Conservation (phyloP, 805 yeast genomes). For the Kockiozyma suomiensis region DNA sequence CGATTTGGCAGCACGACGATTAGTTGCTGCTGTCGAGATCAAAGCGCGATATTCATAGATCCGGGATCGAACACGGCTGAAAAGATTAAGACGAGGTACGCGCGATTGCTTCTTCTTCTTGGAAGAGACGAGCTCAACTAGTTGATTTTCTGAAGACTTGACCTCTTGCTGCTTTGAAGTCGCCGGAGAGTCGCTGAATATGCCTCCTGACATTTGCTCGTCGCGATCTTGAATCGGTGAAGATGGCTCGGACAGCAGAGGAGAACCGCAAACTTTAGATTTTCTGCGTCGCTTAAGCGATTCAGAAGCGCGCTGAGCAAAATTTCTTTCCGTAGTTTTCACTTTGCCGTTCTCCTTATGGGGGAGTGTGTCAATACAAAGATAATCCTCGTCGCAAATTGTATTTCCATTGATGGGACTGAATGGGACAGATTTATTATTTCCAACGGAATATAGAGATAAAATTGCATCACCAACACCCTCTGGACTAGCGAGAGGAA, state of each 20-base stretch:
- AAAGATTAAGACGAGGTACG: neutral
- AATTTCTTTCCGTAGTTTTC: neutral
- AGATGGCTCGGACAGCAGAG: neutral
- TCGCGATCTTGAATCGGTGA: neutral
- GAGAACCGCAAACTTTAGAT: neutral
- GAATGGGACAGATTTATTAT: neutral
- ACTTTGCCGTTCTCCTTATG: neutral
- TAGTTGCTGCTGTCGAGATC: neutral
- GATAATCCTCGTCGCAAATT: slow-evolving; percentile 6
- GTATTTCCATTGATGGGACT: slow-evolving; percentile 11
- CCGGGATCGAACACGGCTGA: neutral
- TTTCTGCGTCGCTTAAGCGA: neutral
- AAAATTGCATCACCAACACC: neutral
- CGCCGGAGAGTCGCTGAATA: neutral
- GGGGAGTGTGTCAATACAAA: neutral
- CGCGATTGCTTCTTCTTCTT: neutral
- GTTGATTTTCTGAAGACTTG: neutral
- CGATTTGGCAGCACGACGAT: neutral
- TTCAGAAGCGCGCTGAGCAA: neutral
- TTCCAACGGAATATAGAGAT: neutral
- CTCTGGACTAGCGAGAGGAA: slow-evolving; percentile 17
- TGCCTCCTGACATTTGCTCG: neutral
- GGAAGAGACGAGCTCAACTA: too few species aligned
- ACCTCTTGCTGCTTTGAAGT: neutral
- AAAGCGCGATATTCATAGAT: neutral